phyloP scores from a whole-genome alignment of 192 early-diverging fungal species.

The Coemansia umbellata region DNA sequence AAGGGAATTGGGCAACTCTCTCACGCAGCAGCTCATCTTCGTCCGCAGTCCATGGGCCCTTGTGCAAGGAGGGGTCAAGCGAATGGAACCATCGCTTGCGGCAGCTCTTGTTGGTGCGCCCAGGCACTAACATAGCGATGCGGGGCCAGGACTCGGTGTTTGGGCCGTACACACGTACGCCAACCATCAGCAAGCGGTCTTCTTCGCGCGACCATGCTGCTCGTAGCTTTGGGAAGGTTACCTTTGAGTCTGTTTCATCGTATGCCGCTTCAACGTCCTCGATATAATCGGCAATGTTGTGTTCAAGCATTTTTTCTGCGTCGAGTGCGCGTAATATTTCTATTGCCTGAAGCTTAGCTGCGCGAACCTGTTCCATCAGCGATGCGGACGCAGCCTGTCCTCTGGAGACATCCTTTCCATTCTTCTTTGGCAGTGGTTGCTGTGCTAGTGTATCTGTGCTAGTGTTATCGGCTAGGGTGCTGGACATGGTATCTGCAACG shows the following conservation, averaged over 20 bases:
- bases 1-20: constrained; percentile 65
- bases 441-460: neutral
- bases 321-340: constrained; percentile 29
- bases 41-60: constrained; percentile 76
- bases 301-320: constrained; percentile 22
- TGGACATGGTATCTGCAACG: neutral
- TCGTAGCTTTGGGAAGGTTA: constrained; percentile 45
- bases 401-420: neutral
- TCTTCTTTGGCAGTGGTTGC: neutral
- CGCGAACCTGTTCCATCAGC: constrained; percentile 26
- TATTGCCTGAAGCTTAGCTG: constrained; percentile 37
- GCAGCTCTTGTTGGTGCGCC: constrained; percentile 78
- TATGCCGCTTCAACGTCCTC: constrained; percentile 37
- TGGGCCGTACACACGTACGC: constrained; percentile 69
- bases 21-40: constrained; percentile 71
- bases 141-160: constrained; percentile 76
- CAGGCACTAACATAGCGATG: constrained; percentile 71
- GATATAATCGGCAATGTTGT: constrained; percentile 18
- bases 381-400: neutral
- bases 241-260: constrained; percentile 17
- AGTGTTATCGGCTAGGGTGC: too few relatives aligned
- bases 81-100: constrained; percentile 81
- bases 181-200: constrained; percentile 65
- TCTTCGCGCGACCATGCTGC: constrained; percentile 77
- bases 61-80: constrained; percentile 67